phyloP scores from a whole-genome alignment of 208 protist species.

The Borovskyia barvae region DNA sequence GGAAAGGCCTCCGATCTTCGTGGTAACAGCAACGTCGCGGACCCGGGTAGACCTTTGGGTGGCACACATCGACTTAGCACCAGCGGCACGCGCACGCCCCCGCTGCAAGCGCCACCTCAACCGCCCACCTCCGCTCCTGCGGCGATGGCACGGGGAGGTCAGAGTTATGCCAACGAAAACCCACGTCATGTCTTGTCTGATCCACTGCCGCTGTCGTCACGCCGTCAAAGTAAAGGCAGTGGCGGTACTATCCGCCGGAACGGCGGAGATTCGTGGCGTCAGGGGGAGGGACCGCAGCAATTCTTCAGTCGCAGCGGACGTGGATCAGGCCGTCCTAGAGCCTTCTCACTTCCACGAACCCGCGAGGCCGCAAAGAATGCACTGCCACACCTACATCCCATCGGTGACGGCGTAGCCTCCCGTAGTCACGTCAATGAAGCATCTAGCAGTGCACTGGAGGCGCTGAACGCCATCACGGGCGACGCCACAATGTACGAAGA shows the following conservation, averaged over 20 bases:
- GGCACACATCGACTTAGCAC: too few relatives aligned
- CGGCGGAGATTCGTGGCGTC: too few relatives aligned
- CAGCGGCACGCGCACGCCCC: background rate
- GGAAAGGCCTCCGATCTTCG: too few relatives aligned
- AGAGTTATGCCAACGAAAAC: conserved; percentile 16
- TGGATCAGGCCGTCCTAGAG: conserved; percentile 7
- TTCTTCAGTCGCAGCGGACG: background rate
- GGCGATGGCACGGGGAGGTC: background rate
- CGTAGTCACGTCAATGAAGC: background rate
- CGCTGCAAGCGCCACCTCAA: background rate
- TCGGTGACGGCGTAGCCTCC: conserved; percentile 5
- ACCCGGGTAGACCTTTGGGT: too few relatives aligned
- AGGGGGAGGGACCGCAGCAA: too few relatives aligned
- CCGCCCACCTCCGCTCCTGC: background rate
- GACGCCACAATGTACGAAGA: background rate
- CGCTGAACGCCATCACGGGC: background rate
- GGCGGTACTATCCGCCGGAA: too few relatives aligned
- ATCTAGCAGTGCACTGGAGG: background rate
- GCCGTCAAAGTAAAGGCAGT: too few relatives aligned
- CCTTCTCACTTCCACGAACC: conserved; percentile 16
- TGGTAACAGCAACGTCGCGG: too few relatives aligned
- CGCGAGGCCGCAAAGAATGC: conserved; percentile 16
- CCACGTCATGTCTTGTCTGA: conserved; percentile 4
- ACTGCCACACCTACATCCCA: conserved; percentile 13
- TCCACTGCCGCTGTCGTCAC: conserved; percentile 1